Conservation (phyloP, 176 grass and related monocot genomes). For the Tillandsia leiboldiana region DNA sequence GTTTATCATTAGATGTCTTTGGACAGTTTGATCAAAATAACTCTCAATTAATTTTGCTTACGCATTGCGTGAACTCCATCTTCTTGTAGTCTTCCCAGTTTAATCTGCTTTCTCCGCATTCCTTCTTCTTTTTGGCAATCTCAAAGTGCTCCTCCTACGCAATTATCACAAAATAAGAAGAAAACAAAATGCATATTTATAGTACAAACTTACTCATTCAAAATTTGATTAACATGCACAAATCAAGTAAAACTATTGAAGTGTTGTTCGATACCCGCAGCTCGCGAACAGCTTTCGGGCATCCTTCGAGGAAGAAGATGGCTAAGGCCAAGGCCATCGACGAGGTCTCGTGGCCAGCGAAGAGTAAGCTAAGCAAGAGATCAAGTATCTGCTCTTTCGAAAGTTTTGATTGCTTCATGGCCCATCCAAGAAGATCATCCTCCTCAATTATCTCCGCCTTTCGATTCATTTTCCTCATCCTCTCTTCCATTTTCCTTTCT, state of each 20-base stretch:
- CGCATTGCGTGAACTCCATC: constrained; percentile 95
- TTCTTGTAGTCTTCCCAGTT: constrained; percentile 99
- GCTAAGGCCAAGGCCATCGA: constrained; percentile 76
- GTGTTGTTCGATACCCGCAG: constrained; percentile 31
- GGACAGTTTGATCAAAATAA: too few relatives aligned
- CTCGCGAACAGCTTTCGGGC: constrained; percentile 55
- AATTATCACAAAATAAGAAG: too few relatives aligned
- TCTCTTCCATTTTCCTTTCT: constrained; percentile 72
- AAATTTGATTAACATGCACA: background rate
- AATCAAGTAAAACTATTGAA: background rate
- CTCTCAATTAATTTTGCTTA: constrained; percentile 20
- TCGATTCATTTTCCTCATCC: constrained; percentile 31
- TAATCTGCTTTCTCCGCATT: constrained; percentile 38
- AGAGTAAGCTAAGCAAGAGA: constrained; percentile 83
- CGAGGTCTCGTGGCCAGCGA: constrained; percentile 88
- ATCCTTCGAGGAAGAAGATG: constrained; percentile 83
- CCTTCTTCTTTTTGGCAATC: constrained; percentile 51
- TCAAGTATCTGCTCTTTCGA: constrained; percentile 83
- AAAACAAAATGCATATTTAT: too few relatives aligned
- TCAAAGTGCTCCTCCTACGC: constrained; percentile 66
- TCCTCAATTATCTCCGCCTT: constrained; percentile 31
- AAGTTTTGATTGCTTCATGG: constrained; percentile 55
- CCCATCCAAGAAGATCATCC: constrained; percentile 87
- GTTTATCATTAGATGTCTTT: too few relatives aligned
- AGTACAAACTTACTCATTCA: too few relatives aligned